phyloP scores from a whole-genome alignment of 495 filamentous ascomycete species.

The Penicillium verhagenii region DNA sequence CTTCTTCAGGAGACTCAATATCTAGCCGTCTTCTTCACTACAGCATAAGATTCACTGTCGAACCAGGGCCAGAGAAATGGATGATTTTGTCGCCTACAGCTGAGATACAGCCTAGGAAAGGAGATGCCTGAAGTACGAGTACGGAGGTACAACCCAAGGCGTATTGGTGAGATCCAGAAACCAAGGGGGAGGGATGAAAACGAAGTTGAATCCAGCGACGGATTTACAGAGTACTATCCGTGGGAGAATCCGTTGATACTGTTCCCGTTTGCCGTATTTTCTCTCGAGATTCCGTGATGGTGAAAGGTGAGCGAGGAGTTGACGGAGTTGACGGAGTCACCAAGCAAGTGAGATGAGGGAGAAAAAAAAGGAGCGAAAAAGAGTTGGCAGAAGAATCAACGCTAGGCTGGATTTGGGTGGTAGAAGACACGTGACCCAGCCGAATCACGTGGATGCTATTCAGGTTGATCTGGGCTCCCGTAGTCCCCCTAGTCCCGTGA shows the following conservation, averaged over 20 bases:
- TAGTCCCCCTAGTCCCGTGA: too few relatives aligned
- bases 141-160: slow-evolving; percentile 35
- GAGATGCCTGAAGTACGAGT: slow-evolving; percentile 26
- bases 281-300: slow-evolving; percentile 17
- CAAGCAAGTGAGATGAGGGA: too few relatives aligned
- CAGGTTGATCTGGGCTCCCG: too few relatives aligned
- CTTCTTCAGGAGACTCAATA: slow-evolving; percentile 1
- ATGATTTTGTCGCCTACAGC: slow-evolving; percentile 46
- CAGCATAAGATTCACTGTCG: slow-evolving; percentile 39
- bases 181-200: slow-evolving; percentile 7
- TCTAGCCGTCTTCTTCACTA: slow-evolving; percentile 40
- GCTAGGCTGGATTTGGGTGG: too few relatives aligned
- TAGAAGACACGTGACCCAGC: too few relatives aligned
- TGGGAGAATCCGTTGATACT: slow-evolving; percentile 6
- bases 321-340: neutral
- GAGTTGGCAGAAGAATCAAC: too few relatives aligned
- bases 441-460: too few relatives aligned
- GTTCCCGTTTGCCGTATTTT: too few relatives aligned
- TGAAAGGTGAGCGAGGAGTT: slow-evolving; percentile 2
- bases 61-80: slow-evolving; percentile 7
- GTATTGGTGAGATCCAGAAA: slow-evolving; percentile 21
- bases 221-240: slow-evolving; percentile 29
- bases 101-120: slow-evolving; percentile 45
- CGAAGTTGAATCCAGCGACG: slow-evolving; percentile 15
- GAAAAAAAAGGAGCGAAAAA: too few relatives aligned